phyloP scores from a whole-genome alignment of 208 protist species.

The Crithidia acanthocephali region DNA sequence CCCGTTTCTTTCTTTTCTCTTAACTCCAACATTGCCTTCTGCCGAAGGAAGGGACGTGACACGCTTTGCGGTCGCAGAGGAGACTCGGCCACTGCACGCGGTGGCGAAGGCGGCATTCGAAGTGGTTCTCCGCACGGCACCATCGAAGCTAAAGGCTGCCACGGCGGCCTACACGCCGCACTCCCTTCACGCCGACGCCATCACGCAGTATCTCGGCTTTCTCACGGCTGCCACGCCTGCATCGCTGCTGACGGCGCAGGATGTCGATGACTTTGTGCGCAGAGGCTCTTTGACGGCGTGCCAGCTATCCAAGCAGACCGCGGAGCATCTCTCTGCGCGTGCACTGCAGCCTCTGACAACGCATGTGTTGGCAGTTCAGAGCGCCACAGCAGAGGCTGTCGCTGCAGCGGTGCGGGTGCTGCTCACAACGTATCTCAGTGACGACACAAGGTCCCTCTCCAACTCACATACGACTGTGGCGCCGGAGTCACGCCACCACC shows the following conservation, averaged over 20 bases:
- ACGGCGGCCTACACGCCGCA: not conserved
- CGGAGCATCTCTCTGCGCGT: too few relatives aligned
- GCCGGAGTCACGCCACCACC: not conserved
- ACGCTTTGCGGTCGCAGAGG: not conserved
- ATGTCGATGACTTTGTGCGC: slow-evolving; percentile 12
- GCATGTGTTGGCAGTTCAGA: not conserved
- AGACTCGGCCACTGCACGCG: slow-evolving; percentile 1
- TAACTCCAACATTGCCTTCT: not conserved
- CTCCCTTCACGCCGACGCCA: slow-evolving; percentile 8
- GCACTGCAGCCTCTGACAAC: too few relatives aligned
- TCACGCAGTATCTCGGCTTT: slow-evolving; percentile 27
- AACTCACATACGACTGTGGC: not conserved
- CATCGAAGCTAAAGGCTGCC: not conserved
- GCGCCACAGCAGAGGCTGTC: not conserved
- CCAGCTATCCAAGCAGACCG: not conserved
- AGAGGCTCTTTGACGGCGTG: not conserved
- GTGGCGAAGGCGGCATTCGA: slow-evolving; percentile 27
- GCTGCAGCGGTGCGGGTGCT: slow-evolving; percentile 4
- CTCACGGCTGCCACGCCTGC: slow-evolving; percentile 11
- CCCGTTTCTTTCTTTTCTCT: slow-evolving; percentile 16
- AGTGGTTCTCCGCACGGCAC: slow-evolving; percentile 1
- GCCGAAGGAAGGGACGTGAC: too few relatives aligned
- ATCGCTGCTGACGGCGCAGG: not conserved
- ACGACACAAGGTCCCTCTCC: not conserved
- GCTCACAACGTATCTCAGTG: not conserved